Evolutionary conservation across 805 yeast species (phyloP).

Genomic region (Zygosaccharomyces rouxii): DNA sequence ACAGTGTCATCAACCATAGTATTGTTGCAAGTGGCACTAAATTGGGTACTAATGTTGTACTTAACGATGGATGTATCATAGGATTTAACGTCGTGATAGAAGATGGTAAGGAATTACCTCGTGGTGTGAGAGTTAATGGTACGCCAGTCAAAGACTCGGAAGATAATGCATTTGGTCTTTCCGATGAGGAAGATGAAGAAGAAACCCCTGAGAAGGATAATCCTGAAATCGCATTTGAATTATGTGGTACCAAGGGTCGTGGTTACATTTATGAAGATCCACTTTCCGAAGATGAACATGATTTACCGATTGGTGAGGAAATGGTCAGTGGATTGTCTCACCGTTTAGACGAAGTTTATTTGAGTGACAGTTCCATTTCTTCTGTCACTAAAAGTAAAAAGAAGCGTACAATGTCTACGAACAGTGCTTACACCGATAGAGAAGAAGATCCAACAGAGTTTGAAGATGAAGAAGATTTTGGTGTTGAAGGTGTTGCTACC

Average conservation of each 20-base stretch:
- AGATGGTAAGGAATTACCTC: constrained; percentile 44
- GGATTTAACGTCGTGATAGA: constrained; percentile 73
- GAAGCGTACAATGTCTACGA: constrained; percentile 41
- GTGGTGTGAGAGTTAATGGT: constrained; percentile 50
- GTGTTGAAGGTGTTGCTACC: constrained; percentile 87
- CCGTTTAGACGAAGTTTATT: constrained; percentile 43
- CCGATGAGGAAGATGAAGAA: constrained; percentile 31
- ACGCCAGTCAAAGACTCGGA: constrained; percentile 38
- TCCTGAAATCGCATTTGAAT: constrained; percentile 17
- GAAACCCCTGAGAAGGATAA: constrained; percentile 8
- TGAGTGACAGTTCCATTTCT: constrained; percentile 57
- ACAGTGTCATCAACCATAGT: constrained; percentile 52
- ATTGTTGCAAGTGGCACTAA: constrained; percentile 65
- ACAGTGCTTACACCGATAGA: constrained; percentile 44
- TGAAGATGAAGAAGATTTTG: constrained; percentile 71
- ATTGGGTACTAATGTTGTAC: constrained; percentile 47
- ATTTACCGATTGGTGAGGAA: constrained; percentile 21
- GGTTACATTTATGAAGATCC: constrained; percentile 39
- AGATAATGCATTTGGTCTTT: constrained; percentile 29
- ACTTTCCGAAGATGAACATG: constrained; percentile 31
- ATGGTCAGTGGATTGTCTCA: constrained; percentile 40
- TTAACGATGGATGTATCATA: constrained; percentile 71
- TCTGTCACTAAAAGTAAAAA: constrained; percentile 46
- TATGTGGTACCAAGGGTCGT: constrained; percentile 37
- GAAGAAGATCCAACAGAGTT: constrained; percentile 38